Conservation (phyloP, 2,329 filamentous ascomycete genomes). For the Colletotrichum filicis region DNA sequence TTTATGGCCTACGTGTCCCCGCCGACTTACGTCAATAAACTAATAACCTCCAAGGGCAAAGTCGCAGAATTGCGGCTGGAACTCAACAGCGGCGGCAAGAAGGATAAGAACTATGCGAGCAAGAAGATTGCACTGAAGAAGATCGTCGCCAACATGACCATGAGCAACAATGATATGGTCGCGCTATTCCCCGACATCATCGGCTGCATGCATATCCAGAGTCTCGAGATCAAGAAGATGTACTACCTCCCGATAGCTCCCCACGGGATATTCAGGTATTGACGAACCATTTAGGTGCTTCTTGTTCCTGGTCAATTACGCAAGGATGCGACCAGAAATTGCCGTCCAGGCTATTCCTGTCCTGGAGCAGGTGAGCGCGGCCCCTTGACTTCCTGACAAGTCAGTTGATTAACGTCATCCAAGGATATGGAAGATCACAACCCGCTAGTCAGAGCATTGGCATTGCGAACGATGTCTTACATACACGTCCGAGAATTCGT, state of each 20-base stretch:
- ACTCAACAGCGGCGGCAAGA: conserved; percentile 93
- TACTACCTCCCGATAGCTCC: conserved; percentile 50
- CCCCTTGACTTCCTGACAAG: not conserved
- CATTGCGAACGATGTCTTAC: conserved; percentile 95
- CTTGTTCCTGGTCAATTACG: conserved; percentile 96
- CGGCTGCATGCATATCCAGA: conserved; percentile 92
- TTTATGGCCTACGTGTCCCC: conserved; percentile 65
- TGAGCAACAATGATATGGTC: conserved; percentile 99
- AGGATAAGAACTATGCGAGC: conserved; percentile 93
- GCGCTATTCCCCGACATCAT: conserved; percentile 96
- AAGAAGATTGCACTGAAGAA: conserved; percentile 99
- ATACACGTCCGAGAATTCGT: conserved; percentile 97
- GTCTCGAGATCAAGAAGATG: conserved; percentile 99
- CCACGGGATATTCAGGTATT: not conserved
- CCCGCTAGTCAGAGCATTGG: conserved; percentile 90
- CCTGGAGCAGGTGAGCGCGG: conserved; percentile 75
- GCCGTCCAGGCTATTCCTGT: conserved; percentile 93
- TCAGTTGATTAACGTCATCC: conserved; percentile 31
- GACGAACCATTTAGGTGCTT: conserved; percentile 78
- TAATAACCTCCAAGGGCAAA: conserved; percentile 86
- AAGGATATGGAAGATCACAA: conserved; percentile 95
- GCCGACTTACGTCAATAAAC: conserved; percentile 53
- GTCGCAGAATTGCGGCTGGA: conserved; percentile 96
- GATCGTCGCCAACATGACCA: conserved; percentile 99
- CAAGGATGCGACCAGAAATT: conserved; percentile 91